A percentile compares a stretch with the other conserved stretches of the same genome.
Evolutionary conservation across 495 filamentous ascomycete genomes (phyloP).

Genomic region (Parathielavia hyrcaniae): DNA sequence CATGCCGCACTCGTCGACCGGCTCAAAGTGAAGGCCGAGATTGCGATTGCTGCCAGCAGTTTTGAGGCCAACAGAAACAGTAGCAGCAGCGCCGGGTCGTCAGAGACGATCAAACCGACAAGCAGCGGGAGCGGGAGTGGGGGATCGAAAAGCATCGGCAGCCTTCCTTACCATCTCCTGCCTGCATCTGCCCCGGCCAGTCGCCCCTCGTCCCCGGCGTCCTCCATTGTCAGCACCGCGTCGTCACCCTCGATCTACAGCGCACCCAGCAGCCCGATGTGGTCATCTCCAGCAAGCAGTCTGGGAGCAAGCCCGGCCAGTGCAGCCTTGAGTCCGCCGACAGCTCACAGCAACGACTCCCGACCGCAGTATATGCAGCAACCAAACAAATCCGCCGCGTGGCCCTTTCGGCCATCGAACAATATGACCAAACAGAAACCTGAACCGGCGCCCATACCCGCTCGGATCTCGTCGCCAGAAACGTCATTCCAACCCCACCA

Average conservation of each 20-base stretch:
- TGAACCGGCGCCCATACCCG: neutral
- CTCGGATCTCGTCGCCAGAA: neutral
- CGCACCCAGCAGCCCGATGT: slow-evolving; percentile 5
- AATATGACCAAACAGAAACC: neutral
- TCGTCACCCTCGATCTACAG: slow-evolving; percentile 13
- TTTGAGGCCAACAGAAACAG: neutral
- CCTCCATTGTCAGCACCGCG: slow-evolving; percentile 1
- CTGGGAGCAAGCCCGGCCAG: neutral
- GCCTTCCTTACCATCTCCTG: neutral
- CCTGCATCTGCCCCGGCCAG: slow-evolving; percentile 1
- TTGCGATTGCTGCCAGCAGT: slow-evolving; percentile 13
- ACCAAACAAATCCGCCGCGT: neutral
- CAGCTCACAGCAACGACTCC: neutral
- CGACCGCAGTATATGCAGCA: neutral
- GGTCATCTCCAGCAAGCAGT: slow-evolving; percentile 3
- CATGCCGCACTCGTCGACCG: slow-evolving; percentile 60
- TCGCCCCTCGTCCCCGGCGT: slow-evolving; percentile 6
- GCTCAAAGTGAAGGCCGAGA: slow-evolving; percentile 53
- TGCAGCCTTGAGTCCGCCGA: slow-evolving; percentile 3
- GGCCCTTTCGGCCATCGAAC: too few relatives aligned
- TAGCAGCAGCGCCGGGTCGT: neutral
- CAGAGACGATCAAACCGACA: neutral
- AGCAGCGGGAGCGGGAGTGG: too few relatives aligned
- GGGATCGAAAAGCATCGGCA: neutral
- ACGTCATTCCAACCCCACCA: slow-evolving; percentile 10